These are phyloP conservation scores for Penicillium canariense DNA, from an alignment of 495 filamentous ascomycete species.

Conservation along the genomic window DNA sequence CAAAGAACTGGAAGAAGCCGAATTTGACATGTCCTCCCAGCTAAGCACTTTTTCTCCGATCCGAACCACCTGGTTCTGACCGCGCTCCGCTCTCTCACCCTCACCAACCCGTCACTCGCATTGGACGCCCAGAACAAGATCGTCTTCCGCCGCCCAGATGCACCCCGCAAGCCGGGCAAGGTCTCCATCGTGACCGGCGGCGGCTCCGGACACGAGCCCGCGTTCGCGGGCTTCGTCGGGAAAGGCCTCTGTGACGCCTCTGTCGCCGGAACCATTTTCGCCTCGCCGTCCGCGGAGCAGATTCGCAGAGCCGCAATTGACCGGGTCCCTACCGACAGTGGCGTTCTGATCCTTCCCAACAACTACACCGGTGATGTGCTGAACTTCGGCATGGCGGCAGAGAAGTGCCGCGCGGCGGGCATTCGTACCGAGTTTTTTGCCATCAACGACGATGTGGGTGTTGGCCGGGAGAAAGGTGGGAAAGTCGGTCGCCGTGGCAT, in stretches of 20 bases:
- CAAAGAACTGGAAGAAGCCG: background rate
- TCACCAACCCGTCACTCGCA: slow-evolving; percentile 82
- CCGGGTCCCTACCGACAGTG: slow-evolving; percentile 65
- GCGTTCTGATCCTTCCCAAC: slow-evolving; percentile 68
- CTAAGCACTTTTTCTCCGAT: slow-evolving; percentile 93
- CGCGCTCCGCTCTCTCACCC: slow-evolving; percentile 71
- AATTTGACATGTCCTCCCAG: slow-evolving; percentile 17
- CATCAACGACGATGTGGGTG: slow-evolving; percentile 93
- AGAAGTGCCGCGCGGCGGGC: slow-evolving; percentile 84
- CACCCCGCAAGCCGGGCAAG: slow-evolving; percentile 43
- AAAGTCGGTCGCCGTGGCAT: slow-evolving; percentile 93
- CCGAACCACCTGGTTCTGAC: slow-evolving; percentile 74
- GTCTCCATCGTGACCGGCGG: slow-evolving; percentile 88
- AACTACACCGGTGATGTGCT: slow-evolving; percentile 79
- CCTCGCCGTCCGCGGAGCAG: slow-evolving; percentile 83
- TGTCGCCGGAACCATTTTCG: slow-evolving; percentile 92
- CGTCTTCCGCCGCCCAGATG: slow-evolving; percentile 70
- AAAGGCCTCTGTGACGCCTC: slow-evolving; percentile 78
- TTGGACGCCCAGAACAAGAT: slow-evolving; percentile 83
- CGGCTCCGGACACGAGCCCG: slow-evolving; percentile 90
- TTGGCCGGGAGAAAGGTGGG: slow-evolving; percentile 75
- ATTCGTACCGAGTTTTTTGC: slow-evolving; percentile 87
- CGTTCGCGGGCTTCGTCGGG: slow-evolving; percentile 72
- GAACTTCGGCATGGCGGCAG: slow-evolving; percentile 92
- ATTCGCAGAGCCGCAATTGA: slow-evolving; percentile 73